These are phyloP conservation scores for Zasmidium citrigriseum DNA, from an alignment of 2,329 filamentous ascomycete genomes.

Conservation along the genomic window DNA sequence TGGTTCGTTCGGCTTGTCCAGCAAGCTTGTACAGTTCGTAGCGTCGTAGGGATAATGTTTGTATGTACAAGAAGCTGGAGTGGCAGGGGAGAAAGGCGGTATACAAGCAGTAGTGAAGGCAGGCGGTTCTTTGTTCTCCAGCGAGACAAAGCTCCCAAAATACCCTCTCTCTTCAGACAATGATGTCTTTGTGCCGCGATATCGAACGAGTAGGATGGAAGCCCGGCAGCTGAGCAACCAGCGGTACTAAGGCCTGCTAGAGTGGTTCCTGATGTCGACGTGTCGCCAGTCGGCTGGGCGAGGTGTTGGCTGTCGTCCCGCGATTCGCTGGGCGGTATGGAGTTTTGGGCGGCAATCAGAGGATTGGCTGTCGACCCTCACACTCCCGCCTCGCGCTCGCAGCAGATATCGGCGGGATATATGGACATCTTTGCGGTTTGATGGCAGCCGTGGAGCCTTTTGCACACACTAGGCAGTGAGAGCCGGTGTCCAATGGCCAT, in stretches of 20 bases:
- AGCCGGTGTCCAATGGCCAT: no score
- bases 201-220: background rate
- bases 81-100: background rate
- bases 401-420: no score
- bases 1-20: conserved; percentile 5
- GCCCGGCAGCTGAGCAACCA: background rate
- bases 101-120: background rate
- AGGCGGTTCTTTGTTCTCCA: conserved; percentile 2
- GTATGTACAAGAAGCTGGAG: conserved; percentile 5
- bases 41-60: background rate
- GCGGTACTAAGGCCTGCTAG: background rate
- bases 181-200: background rate
- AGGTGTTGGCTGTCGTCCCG: background rate
- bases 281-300: background rate
- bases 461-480: no score
- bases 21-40: conserved; percentile 6
- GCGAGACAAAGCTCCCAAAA: conserved; percentile 2
- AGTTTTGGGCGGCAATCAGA: conserved; percentile 4
- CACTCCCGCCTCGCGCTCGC: background rate
- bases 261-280: background rate
- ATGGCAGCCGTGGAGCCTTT: no score
- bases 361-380: background rate
- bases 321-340: conserved; percentile 5
- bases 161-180: background rate
- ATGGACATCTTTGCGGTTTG: no score